Evolutionary conservation across 2,329 filamentous ascomycete species (phyloP).

Genomic region (Botrytis squamosa): DNA sequence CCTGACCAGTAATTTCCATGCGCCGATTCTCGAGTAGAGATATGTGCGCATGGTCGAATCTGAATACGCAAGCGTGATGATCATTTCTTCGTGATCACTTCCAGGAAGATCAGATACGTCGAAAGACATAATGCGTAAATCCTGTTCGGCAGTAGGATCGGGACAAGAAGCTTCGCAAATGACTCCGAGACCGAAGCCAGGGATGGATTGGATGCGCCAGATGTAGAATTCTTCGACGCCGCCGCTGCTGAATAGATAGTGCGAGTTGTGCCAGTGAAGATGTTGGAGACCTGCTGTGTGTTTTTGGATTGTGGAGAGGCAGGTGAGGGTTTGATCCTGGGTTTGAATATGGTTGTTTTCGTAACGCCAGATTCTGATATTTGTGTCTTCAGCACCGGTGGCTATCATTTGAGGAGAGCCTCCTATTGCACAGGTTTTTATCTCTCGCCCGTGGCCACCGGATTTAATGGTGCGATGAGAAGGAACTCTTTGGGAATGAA

Average conservation of each 20-base stretch:
- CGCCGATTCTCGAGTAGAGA: constrained; percentile 41
- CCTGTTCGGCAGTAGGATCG: constrained; percentile 52
- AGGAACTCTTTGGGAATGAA: constrained; percentile 42
- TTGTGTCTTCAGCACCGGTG: constrained; percentile 69
- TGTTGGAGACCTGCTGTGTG: constrained; percentile 81
- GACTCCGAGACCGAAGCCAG: constrained; percentile 52
- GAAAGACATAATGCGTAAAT: constrained; percentile 81
- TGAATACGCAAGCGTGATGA: constrained; percentile 72
- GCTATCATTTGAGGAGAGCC: constrained; percentile 48
- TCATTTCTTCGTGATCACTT: background rate
- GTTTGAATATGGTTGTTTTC: background rate
- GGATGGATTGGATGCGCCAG: constrained; percentile 64
- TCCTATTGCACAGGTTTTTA: constrained; percentile 59
- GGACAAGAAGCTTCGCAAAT: constrained; percentile 56
- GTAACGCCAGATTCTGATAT: constrained; percentile 70
- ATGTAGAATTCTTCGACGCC: constrained; percentile 87
- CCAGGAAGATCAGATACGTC: constrained; percentile 48
- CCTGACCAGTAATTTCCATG: constrained; percentile 52
- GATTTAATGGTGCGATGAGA: constrained; percentile 54
- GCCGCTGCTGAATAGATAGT: constrained; percentile 78
- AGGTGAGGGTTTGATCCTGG: constrained; percentile 37
- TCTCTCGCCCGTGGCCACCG: constrained; percentile 84
- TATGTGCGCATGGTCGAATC: constrained; percentile 75
- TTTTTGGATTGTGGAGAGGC: constrained; percentile 63
- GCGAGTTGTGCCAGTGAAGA: constrained; percentile 61